Base-by-base conservation (phyloP, 495 filamentous ascomycete genomes). In the Haplographium delicatum region DNA sequence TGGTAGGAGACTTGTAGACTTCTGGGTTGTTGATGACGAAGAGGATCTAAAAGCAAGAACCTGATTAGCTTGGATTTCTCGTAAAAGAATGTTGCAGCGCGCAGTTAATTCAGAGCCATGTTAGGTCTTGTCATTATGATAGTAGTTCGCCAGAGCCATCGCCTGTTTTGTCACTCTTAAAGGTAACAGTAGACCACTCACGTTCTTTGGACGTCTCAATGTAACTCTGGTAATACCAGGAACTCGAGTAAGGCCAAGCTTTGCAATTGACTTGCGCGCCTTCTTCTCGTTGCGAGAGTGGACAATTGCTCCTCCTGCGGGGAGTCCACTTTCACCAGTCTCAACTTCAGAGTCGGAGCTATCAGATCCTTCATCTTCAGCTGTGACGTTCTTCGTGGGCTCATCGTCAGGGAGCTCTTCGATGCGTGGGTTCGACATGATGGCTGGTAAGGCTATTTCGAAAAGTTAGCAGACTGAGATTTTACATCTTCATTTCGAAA, bases 201-300 rank as follows among this genome's bases (percentile, higher is more conserved):
- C 91, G 72, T 96, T 96, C 83, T 99, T 99, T 58, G 94, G 94
- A 67, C 94, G 78, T 73, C 94, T 85, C 62, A 99, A 81, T 41
- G 94, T 99, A 59, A 99, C 94, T 68, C 93, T 82, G 60, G 94
- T 99, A 68, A 99, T 99, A 65, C 94, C 94, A 56, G 86, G 84
- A 57, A 99, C 86, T 62, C 91, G 89, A 77, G 90, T 94, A 66
- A 99, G 75, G 62, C 95, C 91, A 63, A 97, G 80, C 83, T 99
- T 99, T 62, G 87, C 87, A 69, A 98, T 95, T 64, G 89, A 88
- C 78, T 97, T 97, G 67, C 94, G 82, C 47, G 94, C 94, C 81
- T 97, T 99, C 85, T 99, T 99, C 85, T 99, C 94, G 75, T 95
- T 95, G 69, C 93, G 88, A 62, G 88, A 95, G 80, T 97, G 91